Evolutionary conservation across 2,329 filamentous ascomycete species (phyloP).

Genomic region (Arthrobotrys musiformis): DNA sequence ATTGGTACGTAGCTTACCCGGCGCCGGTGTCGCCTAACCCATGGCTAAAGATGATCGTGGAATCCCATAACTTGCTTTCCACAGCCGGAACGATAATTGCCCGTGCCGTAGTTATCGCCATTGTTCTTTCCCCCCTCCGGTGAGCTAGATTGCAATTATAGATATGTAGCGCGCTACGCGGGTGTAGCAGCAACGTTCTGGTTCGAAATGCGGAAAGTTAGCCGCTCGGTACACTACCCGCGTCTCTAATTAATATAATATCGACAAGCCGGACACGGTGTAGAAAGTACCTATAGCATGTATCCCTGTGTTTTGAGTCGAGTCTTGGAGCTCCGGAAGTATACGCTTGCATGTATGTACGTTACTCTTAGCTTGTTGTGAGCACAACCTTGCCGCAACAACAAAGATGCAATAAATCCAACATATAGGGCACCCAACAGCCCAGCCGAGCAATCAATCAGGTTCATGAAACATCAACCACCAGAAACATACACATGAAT

Average conservation of each 20-base stretch:
- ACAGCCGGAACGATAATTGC: constrained; percentile 35
- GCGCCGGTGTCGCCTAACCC: constrained; percentile 85
- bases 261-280: too few species aligned
- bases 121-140: not conserved
- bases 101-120: constrained; percentile 26
- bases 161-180: not conserved
- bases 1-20: constrained; percentile 63
- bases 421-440: not conserved
- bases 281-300: too few species aligned
- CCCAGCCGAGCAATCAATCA: too few species aligned
- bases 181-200: not conserved
- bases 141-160: too few species aligned
- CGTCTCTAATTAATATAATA: too few species aligned
- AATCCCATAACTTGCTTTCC: constrained; percentile 40
- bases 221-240: too few species aligned
- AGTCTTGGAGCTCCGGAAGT: too few species aligned
- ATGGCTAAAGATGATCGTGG: constrained; percentile 85
- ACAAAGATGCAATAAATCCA: constrained; percentile 2
- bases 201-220: not conserved
- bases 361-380: too few species aligned
- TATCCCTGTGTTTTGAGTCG: too few species aligned
- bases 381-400: not conserved
- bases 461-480: too few species aligned
- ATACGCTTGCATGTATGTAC: too few species aligned
- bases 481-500: not conserved